Percentiles rank a stretch among this genome's conserved stretches.
Conservation (phyloP, 2,329 filamentous ascomycete genomes). For the Westerdykella sp. region DNA sequence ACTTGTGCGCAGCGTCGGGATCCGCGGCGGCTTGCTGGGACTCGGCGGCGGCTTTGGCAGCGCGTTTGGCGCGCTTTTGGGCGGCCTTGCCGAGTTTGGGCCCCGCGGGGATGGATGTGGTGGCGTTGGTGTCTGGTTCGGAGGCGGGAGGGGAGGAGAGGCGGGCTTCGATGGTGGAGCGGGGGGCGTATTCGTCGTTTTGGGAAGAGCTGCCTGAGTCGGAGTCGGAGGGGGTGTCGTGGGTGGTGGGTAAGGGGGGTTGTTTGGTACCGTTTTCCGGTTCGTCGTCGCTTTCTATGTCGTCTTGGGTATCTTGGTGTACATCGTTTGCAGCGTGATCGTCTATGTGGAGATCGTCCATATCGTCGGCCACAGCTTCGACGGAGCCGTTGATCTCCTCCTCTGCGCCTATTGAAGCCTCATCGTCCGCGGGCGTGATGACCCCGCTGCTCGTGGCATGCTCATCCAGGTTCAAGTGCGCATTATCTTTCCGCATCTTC, state of each 20-base stretch:
- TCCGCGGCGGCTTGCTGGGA: background rate
- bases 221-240: constrained; percentile 3
- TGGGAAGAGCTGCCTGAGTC: constrained; percentile 15
- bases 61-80: constrained; percentile 43
- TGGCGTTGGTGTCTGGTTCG: constrained; percentile 4
- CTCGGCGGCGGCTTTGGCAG: constrained; percentile 37
- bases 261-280: constrained; percentile 14
- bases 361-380: constrained; percentile 5
- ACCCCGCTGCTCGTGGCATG: constrained; percentile 30
- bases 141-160: constrained; percentile 4
- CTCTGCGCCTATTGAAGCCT: constrained; percentile 3
- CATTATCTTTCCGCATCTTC: constrained; percentile 78
- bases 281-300: constrained; percentile 11
- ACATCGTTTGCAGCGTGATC: background rate
- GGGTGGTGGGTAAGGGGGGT: background rate
- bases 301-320: constrained; percentile 6
- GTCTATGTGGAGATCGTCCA: constrained; percentile 31
- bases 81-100: constrained; percentile 45
- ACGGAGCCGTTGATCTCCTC: background rate
- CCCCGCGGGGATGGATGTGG: constrained; percentile 3
- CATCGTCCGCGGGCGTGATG: constrained; percentile 27
- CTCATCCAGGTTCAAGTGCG: constrained; percentile 47
- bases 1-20: constrained; percentile 50
- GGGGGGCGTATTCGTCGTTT: constrained; percentile 32
- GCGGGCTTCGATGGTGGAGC: constrained; percentile 29